Conservation (phyloP, 2,329 filamentous ascomycete genomes). For the Berkeleyomyces rouxiae region DNA sequence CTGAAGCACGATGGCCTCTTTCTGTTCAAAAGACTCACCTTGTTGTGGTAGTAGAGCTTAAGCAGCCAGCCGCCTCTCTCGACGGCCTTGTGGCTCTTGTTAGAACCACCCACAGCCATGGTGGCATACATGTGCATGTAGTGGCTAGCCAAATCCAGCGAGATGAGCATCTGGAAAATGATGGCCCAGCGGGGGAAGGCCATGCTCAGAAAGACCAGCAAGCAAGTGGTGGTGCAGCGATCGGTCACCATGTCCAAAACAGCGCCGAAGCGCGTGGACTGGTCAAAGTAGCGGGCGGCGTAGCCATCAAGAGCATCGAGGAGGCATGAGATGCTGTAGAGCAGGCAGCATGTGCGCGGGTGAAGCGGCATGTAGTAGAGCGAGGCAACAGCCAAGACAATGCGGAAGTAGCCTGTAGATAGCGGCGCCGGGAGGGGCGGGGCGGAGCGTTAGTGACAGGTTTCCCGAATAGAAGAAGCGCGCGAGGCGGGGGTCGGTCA, state of each 20-base stretch:
- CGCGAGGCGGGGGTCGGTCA: background rate
- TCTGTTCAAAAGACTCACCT: conserved; percentile 40
- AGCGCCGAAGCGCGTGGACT: conserved; percentile 88
- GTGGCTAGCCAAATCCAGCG: conserved; percentile 83
- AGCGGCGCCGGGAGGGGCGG: background rate
- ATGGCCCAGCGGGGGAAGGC: conserved; percentile 92
- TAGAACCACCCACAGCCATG: conserved; percentile 65
- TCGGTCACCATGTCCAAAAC: conserved; percentile 99
- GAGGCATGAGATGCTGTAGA: conserved; percentile 87
- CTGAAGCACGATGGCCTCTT: background rate
- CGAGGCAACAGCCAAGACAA: conserved; percentile 71
- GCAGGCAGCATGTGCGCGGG: conserved; percentile 79
- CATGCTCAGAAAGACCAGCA: conserved; percentile 85
- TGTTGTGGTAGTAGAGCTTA: conserved; percentile 95
- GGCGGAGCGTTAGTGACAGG: background rate
- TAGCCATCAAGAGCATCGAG: conserved; percentile 91
- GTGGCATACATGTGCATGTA: conserved; percentile 99
- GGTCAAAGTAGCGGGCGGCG: conserved; percentile 63
- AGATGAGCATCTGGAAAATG: conserved; percentile 84
- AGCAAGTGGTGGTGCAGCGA: conserved; percentile 85
- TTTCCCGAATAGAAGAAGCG: background rate
- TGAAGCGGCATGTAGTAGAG: conserved; percentile 99
- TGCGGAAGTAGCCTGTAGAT: conserved; percentile 51
- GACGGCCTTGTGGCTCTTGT: conserved; percentile 82
- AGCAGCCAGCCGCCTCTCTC: conserved; percentile 77